phyloP scores from a whole-genome alignment of 2,329 filamentous ascomycete genomes.

The Phyllosticta citrichinensis region DNA sequence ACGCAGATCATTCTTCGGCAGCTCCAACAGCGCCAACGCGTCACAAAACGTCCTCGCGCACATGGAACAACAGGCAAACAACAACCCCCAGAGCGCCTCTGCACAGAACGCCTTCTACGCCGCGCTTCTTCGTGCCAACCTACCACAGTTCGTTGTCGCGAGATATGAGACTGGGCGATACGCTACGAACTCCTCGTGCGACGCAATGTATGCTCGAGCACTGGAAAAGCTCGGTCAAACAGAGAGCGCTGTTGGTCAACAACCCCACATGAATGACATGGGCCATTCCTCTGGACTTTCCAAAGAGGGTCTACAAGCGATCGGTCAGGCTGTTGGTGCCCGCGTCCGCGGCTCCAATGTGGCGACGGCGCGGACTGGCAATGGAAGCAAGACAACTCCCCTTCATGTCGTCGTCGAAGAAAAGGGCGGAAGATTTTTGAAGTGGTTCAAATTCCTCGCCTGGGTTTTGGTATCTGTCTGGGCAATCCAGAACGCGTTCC shows the following conservation, averaged over 20 bases:
- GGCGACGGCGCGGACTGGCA: constrained; percentile 45
- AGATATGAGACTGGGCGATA: constrained; percentile 80
- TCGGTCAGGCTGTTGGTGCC: constrained; percentile 73
- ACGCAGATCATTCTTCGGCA: constrained; percentile 36
- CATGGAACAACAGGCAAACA: constrained; percentile 84
- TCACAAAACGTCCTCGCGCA: constrained; percentile 61
- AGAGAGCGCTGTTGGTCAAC: constrained; percentile 21
- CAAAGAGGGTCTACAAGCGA: constrained; percentile 58
- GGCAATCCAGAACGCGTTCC: neutral
- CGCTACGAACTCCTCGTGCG: constrained; percentile 67
- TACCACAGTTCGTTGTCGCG: constrained; percentile 87
- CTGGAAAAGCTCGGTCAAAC: constrained; percentile 50
- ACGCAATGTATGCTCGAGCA: constrained; percentile 69
- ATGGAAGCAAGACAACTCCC: constrained; percentile 71
- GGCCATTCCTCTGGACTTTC: neutral
- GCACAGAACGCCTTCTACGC: constrained; percentile 93
- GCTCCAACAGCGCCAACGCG: constrained; percentile 17
- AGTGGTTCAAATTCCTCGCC: constrained; percentile 80
- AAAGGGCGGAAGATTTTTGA: constrained; percentile 70
- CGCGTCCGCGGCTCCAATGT: constrained; percentile 58
- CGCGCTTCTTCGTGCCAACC: constrained; percentile 78
- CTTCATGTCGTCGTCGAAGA: constrained; percentile 95
- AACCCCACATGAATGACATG: constrained; percentile 16
- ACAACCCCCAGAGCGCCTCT: constrained; percentile 76
- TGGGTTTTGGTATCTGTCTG: constrained; percentile 58